phyloP scores from a whole-genome alignment of 768 basidiomycete genomes.

The Pilatotrama ljubarskyi region DNA sequence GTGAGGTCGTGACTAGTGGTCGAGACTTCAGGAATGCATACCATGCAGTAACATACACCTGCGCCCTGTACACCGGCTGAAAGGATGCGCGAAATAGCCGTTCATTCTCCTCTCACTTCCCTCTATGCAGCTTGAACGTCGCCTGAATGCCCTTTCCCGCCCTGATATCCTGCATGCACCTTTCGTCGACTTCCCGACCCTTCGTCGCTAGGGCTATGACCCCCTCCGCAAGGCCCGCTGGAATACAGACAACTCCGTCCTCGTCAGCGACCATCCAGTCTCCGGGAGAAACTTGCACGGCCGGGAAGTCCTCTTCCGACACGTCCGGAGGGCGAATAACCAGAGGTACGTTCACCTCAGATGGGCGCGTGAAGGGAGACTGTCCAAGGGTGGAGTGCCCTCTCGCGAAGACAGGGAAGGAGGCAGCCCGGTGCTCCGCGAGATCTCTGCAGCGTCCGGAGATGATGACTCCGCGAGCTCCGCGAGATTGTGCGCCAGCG shows the following conservation, averaged over 20 bases:
- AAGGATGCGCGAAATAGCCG: too few species aligned
- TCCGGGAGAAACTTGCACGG: conserved; percentile 63
- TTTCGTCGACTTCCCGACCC: conserved; percentile 64
- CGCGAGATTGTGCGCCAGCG: conserved; percentile 74
- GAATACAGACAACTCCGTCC: conserved; percentile 87
- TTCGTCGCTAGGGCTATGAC: conserved; percentile 61
- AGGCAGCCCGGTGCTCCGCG: conserved; percentile 65
- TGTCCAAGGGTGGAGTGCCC: conserved; percentile 86
- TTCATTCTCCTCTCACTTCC: conserved; percentile 33
- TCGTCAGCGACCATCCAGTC: conserved; percentile 87
- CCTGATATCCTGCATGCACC: conserved; percentile 72
- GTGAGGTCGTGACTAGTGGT: too few species aligned
- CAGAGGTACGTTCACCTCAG: conserved; percentile 70
- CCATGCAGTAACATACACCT: too few species aligned
- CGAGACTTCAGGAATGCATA: too few species aligned
- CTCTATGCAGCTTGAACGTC: conserved; percentile 78
- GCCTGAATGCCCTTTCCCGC: conserved; percentile 72
- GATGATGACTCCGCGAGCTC: conserved; percentile 74
- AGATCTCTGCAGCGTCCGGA: conserved; percentile 86
- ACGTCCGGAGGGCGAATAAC: conserved; percentile 40
- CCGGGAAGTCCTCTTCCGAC: conserved; percentile 44
- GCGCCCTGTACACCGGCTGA: too few species aligned
- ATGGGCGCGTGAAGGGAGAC: conserved; percentile 79
- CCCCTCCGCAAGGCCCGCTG: conserved; percentile 48
- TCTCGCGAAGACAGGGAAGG: conserved; percentile 82